phyloP scores from a whole-genome alignment of 2,329 filamentous ascomycete species.

The Blastomyces silverae region DNA sequence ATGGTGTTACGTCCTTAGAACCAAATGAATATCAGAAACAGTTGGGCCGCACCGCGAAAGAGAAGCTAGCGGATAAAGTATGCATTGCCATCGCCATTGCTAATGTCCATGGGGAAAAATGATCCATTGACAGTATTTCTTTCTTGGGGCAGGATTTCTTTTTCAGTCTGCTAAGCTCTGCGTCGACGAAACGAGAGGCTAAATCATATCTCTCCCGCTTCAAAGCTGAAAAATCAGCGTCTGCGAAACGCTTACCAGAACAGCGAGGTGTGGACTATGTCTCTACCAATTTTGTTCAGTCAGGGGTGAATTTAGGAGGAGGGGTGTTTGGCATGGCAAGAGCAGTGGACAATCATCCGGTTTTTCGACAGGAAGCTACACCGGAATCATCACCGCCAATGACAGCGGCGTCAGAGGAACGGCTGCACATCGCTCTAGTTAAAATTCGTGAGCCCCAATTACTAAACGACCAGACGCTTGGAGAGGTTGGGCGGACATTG shows the following conservation, averaged over 20 bases:
- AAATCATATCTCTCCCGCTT: conserved; percentile 88
- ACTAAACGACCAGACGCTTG: conserved; percentile 61
- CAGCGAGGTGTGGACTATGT: neutral
- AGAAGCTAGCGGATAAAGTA: conserved; percentile 42
- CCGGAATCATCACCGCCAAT: conserved; percentile 33
- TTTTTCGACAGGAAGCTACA: conserved; percentile 51
- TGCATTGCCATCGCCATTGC: conserved; percentile 5
- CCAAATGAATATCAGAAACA: conserved; percentile 24
- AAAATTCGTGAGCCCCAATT: conserved; percentile 70
- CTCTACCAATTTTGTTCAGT: conserved; percentile 24
- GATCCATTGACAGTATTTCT: neutral
- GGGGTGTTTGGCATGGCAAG: conserved; percentile 51
- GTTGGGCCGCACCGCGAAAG: conserved; percentile 37
- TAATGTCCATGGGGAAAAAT: too few relatives aligned
- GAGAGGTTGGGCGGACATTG: conserved; percentile 74
- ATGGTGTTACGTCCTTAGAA: conserved; percentile 9
- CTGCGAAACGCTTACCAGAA: conserved; percentile 10
- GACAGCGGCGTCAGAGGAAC: conserved; percentile 28
- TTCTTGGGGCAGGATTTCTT: conserved; percentile 62
- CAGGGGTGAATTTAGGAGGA: conserved; percentile 55
- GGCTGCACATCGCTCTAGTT: conserved; percentile 72
- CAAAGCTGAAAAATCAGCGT: conserved; percentile 38
- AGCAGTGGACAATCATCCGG: conserved; percentile 53
- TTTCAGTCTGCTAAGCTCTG: conserved; percentile 76
- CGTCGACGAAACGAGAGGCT: conserved; percentile 86